phyloP scores from a whole-genome alignment of 2,329 filamentous ascomycete genomes.

The Sordariomycetes sp. region DNA sequence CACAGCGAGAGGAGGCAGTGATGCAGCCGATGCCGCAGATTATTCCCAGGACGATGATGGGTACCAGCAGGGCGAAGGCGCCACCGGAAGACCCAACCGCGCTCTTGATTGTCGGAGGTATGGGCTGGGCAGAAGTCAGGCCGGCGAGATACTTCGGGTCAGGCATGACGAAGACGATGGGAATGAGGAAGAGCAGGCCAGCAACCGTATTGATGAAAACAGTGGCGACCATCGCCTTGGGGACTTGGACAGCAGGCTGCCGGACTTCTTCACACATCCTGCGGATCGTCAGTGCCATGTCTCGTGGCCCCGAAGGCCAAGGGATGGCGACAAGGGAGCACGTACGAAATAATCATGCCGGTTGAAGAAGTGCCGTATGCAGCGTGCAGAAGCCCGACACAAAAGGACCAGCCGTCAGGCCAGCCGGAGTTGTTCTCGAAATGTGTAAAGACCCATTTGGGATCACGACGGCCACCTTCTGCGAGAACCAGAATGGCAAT shows the following conservation, averaged over 20 bases:
- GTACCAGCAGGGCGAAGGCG: constrained; percentile 48
- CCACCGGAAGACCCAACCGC: constrained; percentile 48
- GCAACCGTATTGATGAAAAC: constrained; percentile 53
- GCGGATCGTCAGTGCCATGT: too few species aligned
- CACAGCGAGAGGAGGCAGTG: constrained; percentile 52
- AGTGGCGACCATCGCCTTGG: constrained; percentile 59
- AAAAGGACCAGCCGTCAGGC: constrained; percentile 59
- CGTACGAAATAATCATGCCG: constrained; percentile 58
- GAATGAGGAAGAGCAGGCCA: constrained; percentile 56
- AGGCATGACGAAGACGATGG: constrained; percentile 55
- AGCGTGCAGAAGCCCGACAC: constrained; percentile 57
- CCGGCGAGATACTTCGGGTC: constrained; percentile 40
- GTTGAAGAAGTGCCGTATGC: constrained; percentile 65
- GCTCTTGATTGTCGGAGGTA: constrained; percentile 48
- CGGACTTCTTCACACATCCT: constrained; percentile 60
- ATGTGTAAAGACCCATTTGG: constrained; percentile 50
- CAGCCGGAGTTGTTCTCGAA: constrained; percentile 59
- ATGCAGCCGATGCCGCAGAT: constrained; percentile 59
- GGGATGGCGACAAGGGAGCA: too few species aligned
- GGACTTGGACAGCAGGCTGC: constrained; percentile 52
- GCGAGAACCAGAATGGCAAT: constrained; percentile 51
- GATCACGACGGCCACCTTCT: constrained; percentile 51
- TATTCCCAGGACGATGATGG: constrained; percentile 51
- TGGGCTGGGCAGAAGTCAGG: constrained; percentile 44
- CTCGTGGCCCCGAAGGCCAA: too few species aligned